Evolutionary conservation across 345 rosid genomes (phyloP), one percentile per base, ranked within the genome.

Genomic region (Ceriops tagal): DNA sequence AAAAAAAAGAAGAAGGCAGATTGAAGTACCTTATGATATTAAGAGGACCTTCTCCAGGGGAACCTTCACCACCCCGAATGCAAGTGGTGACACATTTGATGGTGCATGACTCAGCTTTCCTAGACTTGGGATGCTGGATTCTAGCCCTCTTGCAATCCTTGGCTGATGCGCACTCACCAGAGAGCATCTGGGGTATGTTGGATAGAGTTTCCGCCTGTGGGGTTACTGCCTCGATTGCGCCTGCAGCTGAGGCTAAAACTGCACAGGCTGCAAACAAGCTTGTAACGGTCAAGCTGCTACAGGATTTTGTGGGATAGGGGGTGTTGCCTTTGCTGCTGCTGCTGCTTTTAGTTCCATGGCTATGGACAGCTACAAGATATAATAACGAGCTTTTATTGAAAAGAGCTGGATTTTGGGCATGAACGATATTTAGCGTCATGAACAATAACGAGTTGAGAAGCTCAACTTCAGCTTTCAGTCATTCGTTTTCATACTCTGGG

Each of bases 31-130:
- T 83, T 74, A 85, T 86, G 73, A 91, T 81, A 69, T 91, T 91
- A 19, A 91, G 67, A 4, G 97, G 97, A 43, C 96, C 96, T 80
- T 91, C 96, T 2, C 96, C 89, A 4, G 89, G 93, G 37, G 89
- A 82, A n/a, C 92, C 92, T 0, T 87, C 95, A 3, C 92, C 98
- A 7, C 96, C 84, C 1, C 86, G 86, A 65, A 91, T 86, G 71
- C 98, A 93, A 61, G 97, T 85, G 75, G 79, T 73, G 35, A 93
- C 89, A 46, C 97, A 91, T 79, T 91, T 93, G 31, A 71, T 77
- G 5, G 97, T 93, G 74, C 98, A 93, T 6, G 81, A 74, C 83
- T 93, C 98, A 0, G 96, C 96, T 76, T 88, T 89, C 64, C 87
- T 83, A 2, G 97, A 88, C 73, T 89, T 89, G 7, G 98, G 97